Base-by-base conservation (phyloP, 129 eudicot genomes). In the Lactuca saligna region DNA sequence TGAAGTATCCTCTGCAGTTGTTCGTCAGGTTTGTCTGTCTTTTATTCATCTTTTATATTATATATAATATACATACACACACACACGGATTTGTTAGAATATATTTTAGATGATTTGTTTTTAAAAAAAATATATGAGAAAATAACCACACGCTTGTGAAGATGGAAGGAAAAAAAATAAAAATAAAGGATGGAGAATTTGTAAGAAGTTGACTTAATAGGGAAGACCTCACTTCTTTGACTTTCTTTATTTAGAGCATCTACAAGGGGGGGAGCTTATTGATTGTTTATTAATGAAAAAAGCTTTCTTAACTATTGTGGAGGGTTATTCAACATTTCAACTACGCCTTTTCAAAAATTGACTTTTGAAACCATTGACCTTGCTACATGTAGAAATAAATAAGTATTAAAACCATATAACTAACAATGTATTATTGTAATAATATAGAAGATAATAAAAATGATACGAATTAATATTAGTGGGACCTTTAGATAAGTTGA, bases 1-100 rank as follows among this genome's bases (percentile, higher is more conserved):
- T 2, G 96, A 92, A 65, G 92, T 89, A 11, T 92, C 98, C 54
- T 81, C 95, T 48, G 91, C 89, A 3, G 98, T 92, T 58, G 98
- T 92, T 69, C 83, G 78, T 33, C 95, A 86, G 95, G 98, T 92
- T 64, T 16, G 87, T 64, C 48, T 20, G 87, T 64, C 53, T 7
- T 0, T 65, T 65, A n/a, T 39, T 71, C 17, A 2, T 14, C 60
- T 15, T 61, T 49, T 20, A 20, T 20, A 20, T 20, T 20, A 20
- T 20, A 20, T 20, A 20, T 20, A 20, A 20, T 20, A 20, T 20
- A 20, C n/a, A n/a, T n/a, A 20, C 1, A 20, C 20, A 20, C 20
- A 20, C 20, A 20, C 20, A 20, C 20, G 20, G 1, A 20, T 1
- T 20, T 20, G 20, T 20, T 20, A 1, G 20, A 20, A 20, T 20